Evolutionary conservation across 1,284 basidiomycete species (phyloP).

Genomic region (Leccinum huronense): DNA sequence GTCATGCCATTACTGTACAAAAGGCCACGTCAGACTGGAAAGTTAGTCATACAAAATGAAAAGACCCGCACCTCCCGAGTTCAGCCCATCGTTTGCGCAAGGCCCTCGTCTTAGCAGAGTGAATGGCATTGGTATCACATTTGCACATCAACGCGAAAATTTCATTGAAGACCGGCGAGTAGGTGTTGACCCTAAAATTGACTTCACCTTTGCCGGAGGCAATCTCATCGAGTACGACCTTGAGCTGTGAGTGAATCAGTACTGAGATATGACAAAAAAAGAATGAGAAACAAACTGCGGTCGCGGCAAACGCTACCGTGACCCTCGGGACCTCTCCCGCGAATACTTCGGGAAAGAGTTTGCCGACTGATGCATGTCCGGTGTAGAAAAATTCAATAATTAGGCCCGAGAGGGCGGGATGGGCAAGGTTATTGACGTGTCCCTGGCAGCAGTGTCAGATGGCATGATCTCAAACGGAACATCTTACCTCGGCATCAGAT

Average conservation of each 20-base stretch:
- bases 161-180: not conserved
- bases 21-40: not conserved
- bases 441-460: not conserved
- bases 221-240: not conserved
- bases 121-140: not conserved
- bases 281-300: not conserved
- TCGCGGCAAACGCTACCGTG: not conserved
- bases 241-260: not conserved
- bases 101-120: not conserved
- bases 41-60: not conserved
- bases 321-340: not conserved
- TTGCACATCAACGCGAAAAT: not conserved
- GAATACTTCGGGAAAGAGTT: not conserved
- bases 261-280: not conserved
- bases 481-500: not conserved
- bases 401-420: not conserved
- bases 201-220: not conserved
- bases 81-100: conserved; percentile 1
- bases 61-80: not conserved
- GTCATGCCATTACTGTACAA: not conserved
- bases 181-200: not conserved
- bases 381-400: not conserved
- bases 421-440: not conserved
- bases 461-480: not conserved
- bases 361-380: not conserved